Conservation (phyloP, 495 filamentous ascomycete genomes). For the Talaromyces wortmannii region DNA sequence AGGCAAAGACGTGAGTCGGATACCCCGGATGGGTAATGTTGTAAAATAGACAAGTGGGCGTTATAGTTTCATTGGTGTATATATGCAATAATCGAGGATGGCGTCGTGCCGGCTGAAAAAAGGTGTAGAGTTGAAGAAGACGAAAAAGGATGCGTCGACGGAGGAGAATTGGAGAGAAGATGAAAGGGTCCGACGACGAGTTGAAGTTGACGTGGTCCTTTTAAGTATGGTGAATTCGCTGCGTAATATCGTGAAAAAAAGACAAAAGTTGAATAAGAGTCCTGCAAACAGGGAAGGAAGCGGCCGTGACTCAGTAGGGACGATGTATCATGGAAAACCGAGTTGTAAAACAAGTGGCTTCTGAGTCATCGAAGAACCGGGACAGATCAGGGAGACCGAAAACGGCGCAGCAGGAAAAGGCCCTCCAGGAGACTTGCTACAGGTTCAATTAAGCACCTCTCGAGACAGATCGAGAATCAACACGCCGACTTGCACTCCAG, state of each 20-base stretch:
- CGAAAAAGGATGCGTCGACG: not conserved
- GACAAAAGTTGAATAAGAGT: not conserved
- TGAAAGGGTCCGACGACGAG: constrained; percentile 30
- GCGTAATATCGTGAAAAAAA: constrained; percentile 43
- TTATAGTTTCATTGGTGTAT: constrained; percentile 63
- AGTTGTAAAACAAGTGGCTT: not conserved
- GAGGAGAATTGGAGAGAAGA: constrained; percentile 20
- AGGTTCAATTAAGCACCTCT: constrained; percentile 8
- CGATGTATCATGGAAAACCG: constrained; percentile 1
- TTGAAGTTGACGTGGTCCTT: constrained; percentile 20
- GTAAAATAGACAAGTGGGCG: constrained; percentile 49
- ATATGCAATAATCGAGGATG: constrained; percentile 29
- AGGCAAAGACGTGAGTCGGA: constrained; percentile 35
- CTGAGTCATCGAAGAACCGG: constrained; percentile 11
- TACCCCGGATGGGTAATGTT: constrained; percentile 41
- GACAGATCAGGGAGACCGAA: constrained; percentile 9
- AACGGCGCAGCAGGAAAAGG: not conserved
- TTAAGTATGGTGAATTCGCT: constrained; percentile 28
- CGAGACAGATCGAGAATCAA: constrained; percentile 6
- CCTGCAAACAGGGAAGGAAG: not conserved
- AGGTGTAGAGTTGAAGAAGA: constrained; percentile 8
- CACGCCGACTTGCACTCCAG: constrained; percentile 3
- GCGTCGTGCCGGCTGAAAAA: constrained; percentile 29
- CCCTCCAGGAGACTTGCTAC: constrained; percentile 7
- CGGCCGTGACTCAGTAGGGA: constrained; percentile 3